phyloP scores from a whole-genome alignment of 2,329 filamentous ascomycete genomes.

The Cladosporium phlei region DNA sequence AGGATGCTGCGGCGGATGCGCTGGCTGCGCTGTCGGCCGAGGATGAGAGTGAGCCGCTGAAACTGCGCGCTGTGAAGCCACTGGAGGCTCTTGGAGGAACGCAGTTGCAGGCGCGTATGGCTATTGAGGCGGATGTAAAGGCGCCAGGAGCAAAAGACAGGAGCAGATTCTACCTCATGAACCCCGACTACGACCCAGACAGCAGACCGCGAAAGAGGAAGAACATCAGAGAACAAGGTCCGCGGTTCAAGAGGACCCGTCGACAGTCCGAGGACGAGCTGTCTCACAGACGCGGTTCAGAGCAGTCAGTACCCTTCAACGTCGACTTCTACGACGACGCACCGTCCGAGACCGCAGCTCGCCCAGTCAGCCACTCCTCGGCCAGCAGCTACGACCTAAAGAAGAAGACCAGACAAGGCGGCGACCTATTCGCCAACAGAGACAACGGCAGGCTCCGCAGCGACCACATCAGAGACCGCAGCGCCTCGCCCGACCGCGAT shows the following conservation, averaged over 20 bases:
- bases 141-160: constrained; percentile 69
- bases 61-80: constrained; percentile 65
- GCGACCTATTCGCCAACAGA: constrained; percentile 31
- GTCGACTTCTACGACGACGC: constrained; percentile 81
- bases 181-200: constrained; percentile 81
- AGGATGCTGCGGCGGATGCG: constrained; percentile 51
- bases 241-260: constrained; percentile 16
- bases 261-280: constrained; percentile 11
- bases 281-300: constrained; percentile 8
- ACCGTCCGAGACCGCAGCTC: constrained; percentile 20
- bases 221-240: constrained; percentile 10
- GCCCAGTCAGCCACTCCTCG: constrained; percentile 21
- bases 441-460: constrained; percentile 45
- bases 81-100: constrained; percentile 64
- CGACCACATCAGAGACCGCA: constrained; percentile 56
- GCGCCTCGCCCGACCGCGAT: constrained; percentile 52
- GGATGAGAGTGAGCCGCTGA: constrained; percentile 42
- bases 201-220: constrained; percentile 51
- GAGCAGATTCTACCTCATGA: constrained; percentile 87
- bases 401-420: constrained; percentile 21
- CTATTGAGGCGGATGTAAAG: constrained; percentile 74
- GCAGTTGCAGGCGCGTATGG: constrained; percentile 66
- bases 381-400: constrained; percentile 15
- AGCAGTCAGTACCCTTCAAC: constrained; percentile 50
- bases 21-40: constrained; percentile 46